phyloP scores from a whole-genome alignment of 805 yeast genomes.

The Ogataea ramenticola region DNA sequence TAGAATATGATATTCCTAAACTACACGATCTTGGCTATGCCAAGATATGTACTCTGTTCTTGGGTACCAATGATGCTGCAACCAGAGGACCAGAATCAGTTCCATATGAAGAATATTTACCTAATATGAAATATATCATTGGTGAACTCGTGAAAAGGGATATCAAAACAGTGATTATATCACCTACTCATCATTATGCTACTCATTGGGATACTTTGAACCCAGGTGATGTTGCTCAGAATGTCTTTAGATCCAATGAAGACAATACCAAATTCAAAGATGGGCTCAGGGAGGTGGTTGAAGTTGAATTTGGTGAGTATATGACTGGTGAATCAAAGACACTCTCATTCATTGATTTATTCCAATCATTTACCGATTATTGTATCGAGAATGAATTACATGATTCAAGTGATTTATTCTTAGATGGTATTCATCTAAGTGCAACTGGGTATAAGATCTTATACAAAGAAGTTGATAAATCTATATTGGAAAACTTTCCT shows the following conservation, averaged over 20 bases:
- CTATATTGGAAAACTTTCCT: slow-evolving; percentile 28
- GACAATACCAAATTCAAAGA: slow-evolving; percentile 41
- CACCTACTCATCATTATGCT: slow-evolving; percentile 51
- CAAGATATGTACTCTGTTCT: slow-evolving; percentile 19
- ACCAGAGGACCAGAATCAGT: slow-evolving; percentile 42
- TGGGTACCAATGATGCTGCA: slow-evolving; percentile 75
- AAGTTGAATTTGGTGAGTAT: slow-evolving; percentile 17
- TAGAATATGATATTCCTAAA: slow-evolving; percentile 29
- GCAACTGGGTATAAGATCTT: slow-evolving; percentile 31
- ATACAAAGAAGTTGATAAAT: slow-evolving; percentile 24
- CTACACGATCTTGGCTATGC: slow-evolving; percentile 5
- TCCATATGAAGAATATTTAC: slow-evolving; percentile 36
- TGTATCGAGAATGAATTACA: slow-evolving; percentile 8
- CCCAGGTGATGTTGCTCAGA: slow-evolving; percentile 25
- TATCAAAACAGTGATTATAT: slow-evolving; percentile 49
- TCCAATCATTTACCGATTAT: slow-evolving; percentile 31
- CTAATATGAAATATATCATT: slow-evolving; percentile 42
- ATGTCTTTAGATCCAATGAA: slow-evolving; percentile 36
- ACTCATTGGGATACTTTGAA: slow-evolving; percentile 30
- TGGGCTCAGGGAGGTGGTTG: slow-evolving; percentile 41
- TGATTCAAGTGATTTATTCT: slow-evolving; percentile 15
- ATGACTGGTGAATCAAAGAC: slow-evolving; percentile 25
- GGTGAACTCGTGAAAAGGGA: slow-evolving; percentile 28
- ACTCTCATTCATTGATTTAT: slow-evolving; percentile 55
- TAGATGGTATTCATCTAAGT: slow-evolving; percentile 41